phyloP scores from a whole-genome alignment of 1,284 basidiomycete species.

The Cryptococcus sp. region DNA sequence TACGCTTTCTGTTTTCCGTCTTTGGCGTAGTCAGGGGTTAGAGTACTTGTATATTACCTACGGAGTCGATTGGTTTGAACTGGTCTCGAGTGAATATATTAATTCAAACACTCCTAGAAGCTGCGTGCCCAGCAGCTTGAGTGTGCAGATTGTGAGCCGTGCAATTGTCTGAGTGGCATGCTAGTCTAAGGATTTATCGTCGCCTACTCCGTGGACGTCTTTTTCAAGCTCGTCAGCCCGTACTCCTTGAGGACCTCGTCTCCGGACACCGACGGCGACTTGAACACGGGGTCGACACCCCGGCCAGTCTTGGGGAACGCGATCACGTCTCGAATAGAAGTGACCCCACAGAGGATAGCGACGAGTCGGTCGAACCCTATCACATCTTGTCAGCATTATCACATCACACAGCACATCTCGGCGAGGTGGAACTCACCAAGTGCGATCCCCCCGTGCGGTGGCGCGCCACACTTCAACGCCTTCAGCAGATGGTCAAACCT shows the following conservation, averaged over 20 bases:
- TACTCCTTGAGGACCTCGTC: conserved; percentile 56
- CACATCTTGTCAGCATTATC: not conserved
- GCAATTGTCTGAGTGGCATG: no score
- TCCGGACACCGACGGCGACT: conserved; percentile 67
- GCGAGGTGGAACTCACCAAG: conserved; percentile 59
- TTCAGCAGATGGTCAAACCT: conserved; percentile 81
- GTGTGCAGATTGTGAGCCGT: not conserved
- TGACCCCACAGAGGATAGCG: conserved; percentile 78
- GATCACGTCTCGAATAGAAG: conserved; percentile 88
- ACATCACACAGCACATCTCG: not conserved
- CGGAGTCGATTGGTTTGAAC: no score
- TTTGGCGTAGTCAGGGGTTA: no score
- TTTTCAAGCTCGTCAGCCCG: conserved; percentile 29
- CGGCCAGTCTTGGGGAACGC: conserved; percentile 85
- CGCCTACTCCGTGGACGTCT: not conserved
- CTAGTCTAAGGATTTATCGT: not conserved
- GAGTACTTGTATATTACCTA: no score
- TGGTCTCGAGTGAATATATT: no score
- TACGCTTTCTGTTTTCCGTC: no score
- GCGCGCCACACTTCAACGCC: conserved; percentile 82
- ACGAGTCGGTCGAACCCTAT: conserved; percentile 88
- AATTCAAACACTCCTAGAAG: no score
- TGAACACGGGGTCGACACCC: conserved; percentile 85
- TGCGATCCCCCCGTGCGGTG: conserved; percentile 93
- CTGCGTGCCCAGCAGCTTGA: no score